Evolutionary conservation across 177 flowering plant species (phyloP).

Genomic region (Tripterygium wilfordii): DNA sequence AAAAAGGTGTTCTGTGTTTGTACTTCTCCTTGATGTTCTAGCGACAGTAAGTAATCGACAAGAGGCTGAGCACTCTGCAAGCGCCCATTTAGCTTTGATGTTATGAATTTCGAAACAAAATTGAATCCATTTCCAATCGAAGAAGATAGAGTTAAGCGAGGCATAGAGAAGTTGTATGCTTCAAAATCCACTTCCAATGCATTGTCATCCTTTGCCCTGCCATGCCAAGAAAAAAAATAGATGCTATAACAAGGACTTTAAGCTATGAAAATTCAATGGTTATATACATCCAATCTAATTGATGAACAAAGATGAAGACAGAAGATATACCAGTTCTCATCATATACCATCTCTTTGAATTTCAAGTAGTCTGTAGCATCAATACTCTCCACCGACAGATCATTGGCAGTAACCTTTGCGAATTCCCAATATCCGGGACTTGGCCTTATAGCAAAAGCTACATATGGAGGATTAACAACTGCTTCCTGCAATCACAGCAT

Average conservation of each 20-base stretch:
- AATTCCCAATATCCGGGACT: slow-evolving; percentile 45
- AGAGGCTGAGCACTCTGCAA: slow-evolving; percentile 23
- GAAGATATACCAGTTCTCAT: slow-evolving; percentile 25
- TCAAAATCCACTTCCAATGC: slow-evolving; percentile 58
- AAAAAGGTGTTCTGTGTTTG: not conserved
- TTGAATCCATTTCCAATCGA: slow-evolving; percentile 56
- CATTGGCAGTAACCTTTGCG: slow-evolving; percentile 28
- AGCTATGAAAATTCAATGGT: not conserved
- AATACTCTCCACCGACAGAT: slow-evolving; percentile 25
- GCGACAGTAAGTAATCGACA: slow-evolving; percentile 37
- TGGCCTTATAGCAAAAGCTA: slow-evolving; percentile 38
- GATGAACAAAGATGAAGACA: not conserved
- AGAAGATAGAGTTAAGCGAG: slow-evolving; percentile 39
- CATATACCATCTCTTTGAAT: slow-evolving; percentile 28
- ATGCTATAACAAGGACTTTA: not conserved
- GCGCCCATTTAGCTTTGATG: slow-evolving; percentile 24
- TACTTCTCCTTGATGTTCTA: slow-evolving; percentile 45
- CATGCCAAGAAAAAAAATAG: not conserved
- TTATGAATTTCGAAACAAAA: slow-evolving; percentile 31
- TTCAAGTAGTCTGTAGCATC: slow-evolving; percentile 26
- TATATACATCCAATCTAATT: not conserved
- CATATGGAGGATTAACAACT: slow-evolving; percentile 34
- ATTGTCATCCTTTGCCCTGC: slow-evolving; percentile 48
- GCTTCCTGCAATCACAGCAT: slow-evolving; percentile 31
- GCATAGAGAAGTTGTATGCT: slow-evolving; percentile 38